phyloP scores from a whole-genome alignment of 805 yeast species.

The Nadsonia fulvescens region DNA sequence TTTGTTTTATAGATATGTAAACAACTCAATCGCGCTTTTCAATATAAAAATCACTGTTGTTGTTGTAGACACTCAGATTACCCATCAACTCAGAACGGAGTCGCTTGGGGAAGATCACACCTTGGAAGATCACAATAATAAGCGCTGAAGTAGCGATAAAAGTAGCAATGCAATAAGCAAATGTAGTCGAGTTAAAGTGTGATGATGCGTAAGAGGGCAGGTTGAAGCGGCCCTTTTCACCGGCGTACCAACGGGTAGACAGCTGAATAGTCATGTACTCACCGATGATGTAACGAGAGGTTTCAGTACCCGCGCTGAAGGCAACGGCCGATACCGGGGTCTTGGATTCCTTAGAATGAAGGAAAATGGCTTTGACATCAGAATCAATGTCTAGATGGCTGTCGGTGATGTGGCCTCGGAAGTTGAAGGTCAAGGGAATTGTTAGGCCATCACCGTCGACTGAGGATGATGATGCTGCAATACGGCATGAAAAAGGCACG shows the following conservation, averaged over 20 bases:
- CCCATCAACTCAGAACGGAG: constrained; percentile 5
- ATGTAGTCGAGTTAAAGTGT: constrained; percentile 7
- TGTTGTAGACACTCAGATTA: too few species aligned
- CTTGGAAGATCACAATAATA: constrained; percentile 5
- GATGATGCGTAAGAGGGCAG: constrained; percentile 7
- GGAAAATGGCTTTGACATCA: constrained; percentile 35
- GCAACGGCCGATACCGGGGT: constrained; percentile 37
- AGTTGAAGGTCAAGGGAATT: constrained; percentile 44
- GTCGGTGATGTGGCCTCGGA: constrained; percentile 50
- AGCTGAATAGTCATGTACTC: constrained; percentile 38
- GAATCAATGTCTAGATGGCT: constrained; percentile 53
- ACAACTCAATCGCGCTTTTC: too few species aligned
- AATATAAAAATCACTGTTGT: too few species aligned
- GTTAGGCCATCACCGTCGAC: too few species aligned
- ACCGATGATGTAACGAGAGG: constrained; percentile 48
- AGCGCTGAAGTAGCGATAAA: constrained; percentile 6
- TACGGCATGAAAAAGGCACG: constrained; percentile 51
- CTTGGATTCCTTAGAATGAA: constrained; percentile 17
- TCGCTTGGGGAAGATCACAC: constrained; percentile 6
- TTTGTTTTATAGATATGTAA: too few species aligned
- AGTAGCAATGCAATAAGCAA: constrained; percentile 4
- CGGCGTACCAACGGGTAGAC: constrained; percentile 36
- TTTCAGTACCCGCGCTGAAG: constrained; percentile 42
- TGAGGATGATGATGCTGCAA: constrained; percentile 17
- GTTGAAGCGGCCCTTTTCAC: constrained; percentile 2